Evolutionary conservation across 148 eudicot species (phyloP).

Genomic region (Hydrangea macrophylla): DNA sequence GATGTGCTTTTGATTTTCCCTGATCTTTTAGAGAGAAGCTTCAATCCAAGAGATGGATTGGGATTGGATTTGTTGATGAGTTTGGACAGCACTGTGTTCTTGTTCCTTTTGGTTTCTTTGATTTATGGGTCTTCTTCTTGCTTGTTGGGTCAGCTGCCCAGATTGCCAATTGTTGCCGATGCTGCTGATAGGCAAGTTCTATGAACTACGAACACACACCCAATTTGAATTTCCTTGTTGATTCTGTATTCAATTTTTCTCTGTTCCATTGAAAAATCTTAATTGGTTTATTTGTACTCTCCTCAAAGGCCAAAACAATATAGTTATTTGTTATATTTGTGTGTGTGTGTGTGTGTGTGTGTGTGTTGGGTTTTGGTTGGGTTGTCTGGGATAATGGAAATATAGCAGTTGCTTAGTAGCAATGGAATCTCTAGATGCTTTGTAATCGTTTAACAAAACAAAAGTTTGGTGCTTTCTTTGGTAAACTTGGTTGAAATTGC

Average conservation of each 20-base stretch:
- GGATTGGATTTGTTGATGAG: slow-evolving; percentile 93
- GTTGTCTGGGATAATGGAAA: neutral
- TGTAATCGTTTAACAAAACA: neutral
- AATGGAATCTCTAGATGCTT: neutral
- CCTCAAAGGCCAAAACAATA: neutral
- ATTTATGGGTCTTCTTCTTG: slow-evolving; percentile 78
- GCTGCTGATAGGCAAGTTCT: slow-evolving; percentile 94
- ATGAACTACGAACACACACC: slow-evolving; percentile 18
- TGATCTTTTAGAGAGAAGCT: slow-evolving; percentile 71
- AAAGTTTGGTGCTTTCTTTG: neutral
- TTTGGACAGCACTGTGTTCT: slow-evolving; percentile 83
- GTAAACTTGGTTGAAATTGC: neutral
- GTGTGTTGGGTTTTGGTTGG: neutral
- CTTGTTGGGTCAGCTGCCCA: slow-evolving; percentile 73
- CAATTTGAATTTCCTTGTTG: neutral
- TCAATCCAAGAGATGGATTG: slow-evolving; percentile 64
- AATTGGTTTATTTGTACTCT: neutral
- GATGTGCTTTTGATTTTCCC: slow-evolving; percentile 88
- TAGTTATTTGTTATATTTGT: neutral
- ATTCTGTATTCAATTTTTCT: neutral
- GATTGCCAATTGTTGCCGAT: slow-evolving; percentile 92
- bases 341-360: no score
- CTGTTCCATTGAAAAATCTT: neutral
- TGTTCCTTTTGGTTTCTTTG: slow-evolving; percentile 76
- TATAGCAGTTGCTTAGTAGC: neutral